Conservation (phyloP, 2,329 filamentous ascomycete genomes). For the Beauveria varroae region DNA sequence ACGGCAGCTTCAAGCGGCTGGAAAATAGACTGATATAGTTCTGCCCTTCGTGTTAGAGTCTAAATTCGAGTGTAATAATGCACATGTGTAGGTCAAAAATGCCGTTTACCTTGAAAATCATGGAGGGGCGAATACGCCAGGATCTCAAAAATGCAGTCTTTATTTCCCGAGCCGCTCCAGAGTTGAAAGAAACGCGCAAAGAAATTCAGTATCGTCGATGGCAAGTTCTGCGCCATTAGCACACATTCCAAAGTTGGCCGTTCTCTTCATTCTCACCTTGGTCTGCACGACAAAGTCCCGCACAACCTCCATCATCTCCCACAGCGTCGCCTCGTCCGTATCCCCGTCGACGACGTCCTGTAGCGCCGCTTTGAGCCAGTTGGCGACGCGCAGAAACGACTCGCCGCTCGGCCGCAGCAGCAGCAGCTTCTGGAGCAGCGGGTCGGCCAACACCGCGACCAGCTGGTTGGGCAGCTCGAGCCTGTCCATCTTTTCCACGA, state of each 20-base stretch:
- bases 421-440: constrained; percentile 69
- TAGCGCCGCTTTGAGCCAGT: constrained; percentile 51
- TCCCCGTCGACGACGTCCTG: constrained; percentile 48
- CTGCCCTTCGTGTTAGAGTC: constrained; percentile 30
- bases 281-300: constrained; percentile 47
- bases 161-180: constrained; percentile 56
- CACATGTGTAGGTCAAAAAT: background rate
- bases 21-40: constrained; percentile 42
- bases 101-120: constrained; percentile 44
- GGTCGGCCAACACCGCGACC: constrained; percentile 67
- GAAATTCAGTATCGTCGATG: constrained; percentile 41
- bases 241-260: background rate
- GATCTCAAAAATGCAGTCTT: constrained; percentile 48
- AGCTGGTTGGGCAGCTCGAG: constrained; percentile 79
- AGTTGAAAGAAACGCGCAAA: constrained; percentile 44
- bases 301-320: constrained; percentile 48
- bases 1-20: constrained; percentile 43
- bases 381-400: constrained; percentile 44
- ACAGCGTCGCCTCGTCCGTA: constrained; percentile 38
- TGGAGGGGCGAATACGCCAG: constrained; percentile 47
- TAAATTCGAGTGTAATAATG: no score
- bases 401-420: constrained; percentile 52
- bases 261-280: constrained; percentile 34
- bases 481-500: constrained; percentile 66
- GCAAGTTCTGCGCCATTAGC: constrained; percentile 32